Conservation (phyloP, 495 filamentous ascomycete species). For the Penicillium ucsense region DNA sequence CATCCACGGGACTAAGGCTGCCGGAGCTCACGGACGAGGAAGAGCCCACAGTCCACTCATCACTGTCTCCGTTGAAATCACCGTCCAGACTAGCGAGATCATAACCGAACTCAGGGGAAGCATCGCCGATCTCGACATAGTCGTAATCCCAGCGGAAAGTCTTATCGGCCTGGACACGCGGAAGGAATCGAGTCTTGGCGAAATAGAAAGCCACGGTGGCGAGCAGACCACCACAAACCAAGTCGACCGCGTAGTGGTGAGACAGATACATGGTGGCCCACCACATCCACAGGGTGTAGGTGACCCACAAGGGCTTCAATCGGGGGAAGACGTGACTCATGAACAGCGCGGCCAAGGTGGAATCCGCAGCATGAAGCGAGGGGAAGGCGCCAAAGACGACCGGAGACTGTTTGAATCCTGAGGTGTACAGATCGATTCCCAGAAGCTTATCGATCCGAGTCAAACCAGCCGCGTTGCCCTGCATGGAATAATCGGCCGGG, state of each 20-base stretch:
- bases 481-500: constrained; percentile 85
- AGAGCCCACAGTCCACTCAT: constrained; percentile 67
- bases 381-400: constrained; percentile 94
- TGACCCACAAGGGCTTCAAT: constrained; percentile 62
- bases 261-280: constrained; percentile 98
- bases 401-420: constrained; percentile 76
- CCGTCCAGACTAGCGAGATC: constrained; percentile 45
- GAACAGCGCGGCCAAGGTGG: constrained; percentile 84
- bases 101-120: constrained; percentile 44
- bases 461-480: constrained; percentile 77
- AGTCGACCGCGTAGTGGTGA: constrained; percentile 90
- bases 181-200: constrained; percentile 68
- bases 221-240: constrained; percentile 75
- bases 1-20: constrained; percentile 51
- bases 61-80: constrained; percentile 50
- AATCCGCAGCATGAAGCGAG: constrained; percentile 76
- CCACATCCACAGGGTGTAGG: constrained; percentile 85
- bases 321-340: constrained; percentile 83
- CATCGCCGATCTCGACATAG: constrained; percentile 73
- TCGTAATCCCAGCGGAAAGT: constrained; percentile 91
- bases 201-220: constrained; percentile 75
- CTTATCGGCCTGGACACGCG: constrained; percentile 72
- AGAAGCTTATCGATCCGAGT: constrained; percentile 81
- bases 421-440: constrained; percentile 85
- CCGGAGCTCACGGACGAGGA: constrained; percentile 60